phyloP scores from a whole-genome alignment of 352 stramenopile genomes.

The Pythium myriotylum region DNA sequence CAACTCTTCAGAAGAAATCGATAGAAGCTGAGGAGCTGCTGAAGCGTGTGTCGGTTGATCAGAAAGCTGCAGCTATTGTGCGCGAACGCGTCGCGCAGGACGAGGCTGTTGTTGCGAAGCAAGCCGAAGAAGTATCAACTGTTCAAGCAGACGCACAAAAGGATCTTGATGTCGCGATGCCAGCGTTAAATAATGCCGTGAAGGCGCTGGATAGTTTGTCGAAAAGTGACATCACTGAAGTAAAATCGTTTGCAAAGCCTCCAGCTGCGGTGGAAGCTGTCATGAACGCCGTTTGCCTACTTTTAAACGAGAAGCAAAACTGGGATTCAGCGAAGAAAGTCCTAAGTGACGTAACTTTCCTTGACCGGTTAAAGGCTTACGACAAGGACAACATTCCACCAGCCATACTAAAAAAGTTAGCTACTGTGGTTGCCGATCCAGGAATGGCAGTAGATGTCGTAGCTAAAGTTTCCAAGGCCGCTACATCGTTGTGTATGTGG shows the following conservation, averaged over 20 bases:
- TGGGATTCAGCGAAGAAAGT: constrained; percentile 94
- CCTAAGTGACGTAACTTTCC: constrained; percentile 82
- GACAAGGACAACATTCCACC: constrained; percentile 95
- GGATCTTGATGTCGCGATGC: constrained; percentile 93
- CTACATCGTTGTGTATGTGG: constrained; percentile 93
- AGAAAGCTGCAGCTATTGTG: constrained; percentile 90
- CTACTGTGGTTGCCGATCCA: constrained; percentile 77
- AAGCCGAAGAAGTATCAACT: constrained; percentile 88
- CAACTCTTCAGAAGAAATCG: constrained; percentile 89
- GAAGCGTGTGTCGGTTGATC: constrained; percentile 92
- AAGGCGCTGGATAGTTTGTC: constrained; percentile 89
- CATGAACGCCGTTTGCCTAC: constrained; percentile 94
- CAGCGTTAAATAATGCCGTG: constrained; percentile 87
- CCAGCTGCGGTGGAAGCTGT: constrained; percentile 91
- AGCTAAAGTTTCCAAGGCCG: constrained; percentile 91
- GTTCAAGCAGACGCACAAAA: constrained; percentile 94
- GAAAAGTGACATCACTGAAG: constrained; percentile 94
- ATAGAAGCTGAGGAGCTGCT: constrained; percentile 92
- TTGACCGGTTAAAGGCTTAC: constrained; percentile 91
- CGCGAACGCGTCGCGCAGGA: constrained; percentile 88
- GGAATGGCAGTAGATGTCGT: constrained; percentile 92
- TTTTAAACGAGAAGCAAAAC: constrained; percentile 92
- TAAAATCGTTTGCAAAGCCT: constrained; percentile 94
- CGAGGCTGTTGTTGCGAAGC: constrained; percentile 90
- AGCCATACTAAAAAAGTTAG: constrained; percentile 89